A percentile compares a stretch with the other conserved stretches of the same genome.
These are phyloP conservation scores for Achlya hypogyna DNA, from an alignment of 352 stramenopile species.

Conservation along the genomic window DNA sequence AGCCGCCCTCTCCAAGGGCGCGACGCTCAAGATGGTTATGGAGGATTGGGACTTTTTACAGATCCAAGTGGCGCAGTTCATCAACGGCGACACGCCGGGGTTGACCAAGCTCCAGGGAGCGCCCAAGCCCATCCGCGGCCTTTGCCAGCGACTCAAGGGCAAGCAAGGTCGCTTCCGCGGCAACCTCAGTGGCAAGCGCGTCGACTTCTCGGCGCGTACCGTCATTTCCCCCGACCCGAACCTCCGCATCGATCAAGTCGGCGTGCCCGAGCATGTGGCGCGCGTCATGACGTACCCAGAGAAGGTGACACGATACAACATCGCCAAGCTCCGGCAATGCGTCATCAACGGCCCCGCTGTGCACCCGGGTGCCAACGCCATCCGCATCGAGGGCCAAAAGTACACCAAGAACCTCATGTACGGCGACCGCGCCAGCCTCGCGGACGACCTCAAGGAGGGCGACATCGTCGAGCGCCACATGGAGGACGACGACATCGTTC, in stretches of 20 bases:
- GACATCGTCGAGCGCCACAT: conserved; percentile 99
- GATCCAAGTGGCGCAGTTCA: conserved; percentile 94
- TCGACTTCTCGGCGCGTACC: conserved; percentile 98
- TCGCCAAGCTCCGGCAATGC: conserved; percentile 91
- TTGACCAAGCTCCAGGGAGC: conserved; percentile 90
- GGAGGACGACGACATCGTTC: conserved; percentile 97
- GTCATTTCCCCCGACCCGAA: conserved; percentile 99
- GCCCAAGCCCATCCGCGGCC: conserved; percentile 92
- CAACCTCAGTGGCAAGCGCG: conserved; percentile 98
- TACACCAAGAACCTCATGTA: conserved; percentile 91
- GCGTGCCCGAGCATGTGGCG: conserved; percentile 92
- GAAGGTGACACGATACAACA: conserved; percentile 96
- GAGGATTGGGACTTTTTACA: conserved; percentile 99
- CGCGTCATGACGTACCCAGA: conserved; percentile 99
- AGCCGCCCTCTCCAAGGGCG: conserved; percentile 90
- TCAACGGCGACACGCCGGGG: conserved; percentile 98
- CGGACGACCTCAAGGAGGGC: conserved; percentile 91
- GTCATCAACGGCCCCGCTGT: conserved; percentile 94
- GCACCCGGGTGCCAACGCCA: conserved; percentile 95
- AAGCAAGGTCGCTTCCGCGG: conserved; percentile 98
- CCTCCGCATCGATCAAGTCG: conserved; percentile 90
- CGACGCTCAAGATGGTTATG: conserved; percentile 97
- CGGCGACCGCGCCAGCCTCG: conserved; percentile 89
- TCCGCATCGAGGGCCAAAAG: conserved; percentile 76
- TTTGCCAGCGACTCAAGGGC: conserved; percentile 97